phyloP scores from a whole-genome alignment of 495 filamentous ascomycete genomes.

The Lasiosphaeriaceae sp. region DNA sequence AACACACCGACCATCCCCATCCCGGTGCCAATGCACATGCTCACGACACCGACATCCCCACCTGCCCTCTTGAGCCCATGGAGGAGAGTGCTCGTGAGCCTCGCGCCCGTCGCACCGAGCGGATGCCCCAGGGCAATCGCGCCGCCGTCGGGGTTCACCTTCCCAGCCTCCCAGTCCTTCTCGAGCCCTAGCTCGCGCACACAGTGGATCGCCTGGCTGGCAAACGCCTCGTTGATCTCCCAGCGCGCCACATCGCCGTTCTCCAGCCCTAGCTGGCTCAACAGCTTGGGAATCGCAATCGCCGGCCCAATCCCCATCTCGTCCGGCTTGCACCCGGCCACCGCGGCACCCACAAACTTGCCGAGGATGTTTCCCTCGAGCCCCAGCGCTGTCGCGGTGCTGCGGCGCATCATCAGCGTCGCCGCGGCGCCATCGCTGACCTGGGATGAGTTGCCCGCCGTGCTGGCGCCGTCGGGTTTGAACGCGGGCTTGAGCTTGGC shows the following conservation, averaged over 20 bases:
- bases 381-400: conserved; percentile 72
- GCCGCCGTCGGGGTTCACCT: conserved; percentile 88
- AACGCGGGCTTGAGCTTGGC: conserved; percentile 82
- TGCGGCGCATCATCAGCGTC: conserved; percentile 75
- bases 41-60: conserved; percentile 67
- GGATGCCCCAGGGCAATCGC: conserved; percentile 93
- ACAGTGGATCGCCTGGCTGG: conserved; percentile 81
- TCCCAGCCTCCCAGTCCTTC: conserved; percentile 51
- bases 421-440: conserved; percentile 87
- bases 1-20: conserved; percentile 89
- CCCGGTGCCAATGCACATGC: conserved; percentile 90
- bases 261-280: conserved; percentile 59
- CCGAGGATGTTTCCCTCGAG: conserved; percentile 65
- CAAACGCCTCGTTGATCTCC: conserved; percentile 97
- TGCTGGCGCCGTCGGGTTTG: conserved; percentile 64
- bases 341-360: conserved; percentile 69
- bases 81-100: conserved; percentile 74
- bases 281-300: conserved; percentile 76
- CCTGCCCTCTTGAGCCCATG: conserved; percentile 56
- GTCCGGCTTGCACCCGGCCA: conserved; percentile 75
- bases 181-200: conserved; percentile 68
- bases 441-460: conserved; percentile 84
- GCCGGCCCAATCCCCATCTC: conserved; percentile 94
- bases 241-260: conserved; percentile 75
- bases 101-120: conserved; percentile 84